A percentile compares a stretch with the other conserved stretches of the same genome.
phyloP scores from a whole-genome alignment of 495 filamentous ascomycete genomes.

The Astrothelium subdiscretum region DNA sequence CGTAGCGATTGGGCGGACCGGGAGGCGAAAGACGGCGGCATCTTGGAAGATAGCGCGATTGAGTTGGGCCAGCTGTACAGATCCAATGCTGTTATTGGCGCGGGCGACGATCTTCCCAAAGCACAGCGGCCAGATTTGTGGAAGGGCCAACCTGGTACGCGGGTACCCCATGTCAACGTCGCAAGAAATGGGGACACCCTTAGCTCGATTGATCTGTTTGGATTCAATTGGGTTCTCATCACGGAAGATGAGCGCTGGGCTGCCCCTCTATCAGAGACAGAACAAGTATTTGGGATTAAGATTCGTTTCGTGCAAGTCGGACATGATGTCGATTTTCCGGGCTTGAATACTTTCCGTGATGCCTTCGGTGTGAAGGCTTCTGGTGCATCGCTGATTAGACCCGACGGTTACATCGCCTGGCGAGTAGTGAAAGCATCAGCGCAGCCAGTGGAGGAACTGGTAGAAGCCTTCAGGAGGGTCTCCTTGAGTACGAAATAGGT shows the following conservation, averaged over 20 bases:
- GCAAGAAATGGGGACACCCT: not conserved
- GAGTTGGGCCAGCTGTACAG: not conserved
- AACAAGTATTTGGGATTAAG: not conserved
- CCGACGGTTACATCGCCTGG: not conserved
- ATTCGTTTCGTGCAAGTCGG: not conserved
- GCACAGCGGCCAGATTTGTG: not conserved
- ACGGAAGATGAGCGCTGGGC: not conserved
- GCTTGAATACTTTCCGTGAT: not conserved
- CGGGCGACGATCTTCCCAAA: not conserved
- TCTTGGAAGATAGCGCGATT: not conserved
- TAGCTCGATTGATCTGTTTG: not conserved
- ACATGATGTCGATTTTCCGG: not conserved
- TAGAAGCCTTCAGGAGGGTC: not conserved
- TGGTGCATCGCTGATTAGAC: not conserved
- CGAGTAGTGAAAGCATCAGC: not conserved
- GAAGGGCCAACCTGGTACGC: not conserved
- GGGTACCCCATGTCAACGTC: not conserved
- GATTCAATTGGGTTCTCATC: not conserved
- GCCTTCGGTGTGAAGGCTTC: not conserved
- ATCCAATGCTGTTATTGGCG: not conserved
- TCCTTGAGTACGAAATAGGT: not conserved
- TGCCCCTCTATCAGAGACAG: not conserved
- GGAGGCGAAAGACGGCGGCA: not conserved
- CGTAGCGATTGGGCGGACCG: not conserved
- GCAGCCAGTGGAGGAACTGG: not conserved